Evolutionary conservation across 2,329 filamentous ascomycete genomes (phyloP).

Genomic region (Hansfordia pulvinata): DNA sequence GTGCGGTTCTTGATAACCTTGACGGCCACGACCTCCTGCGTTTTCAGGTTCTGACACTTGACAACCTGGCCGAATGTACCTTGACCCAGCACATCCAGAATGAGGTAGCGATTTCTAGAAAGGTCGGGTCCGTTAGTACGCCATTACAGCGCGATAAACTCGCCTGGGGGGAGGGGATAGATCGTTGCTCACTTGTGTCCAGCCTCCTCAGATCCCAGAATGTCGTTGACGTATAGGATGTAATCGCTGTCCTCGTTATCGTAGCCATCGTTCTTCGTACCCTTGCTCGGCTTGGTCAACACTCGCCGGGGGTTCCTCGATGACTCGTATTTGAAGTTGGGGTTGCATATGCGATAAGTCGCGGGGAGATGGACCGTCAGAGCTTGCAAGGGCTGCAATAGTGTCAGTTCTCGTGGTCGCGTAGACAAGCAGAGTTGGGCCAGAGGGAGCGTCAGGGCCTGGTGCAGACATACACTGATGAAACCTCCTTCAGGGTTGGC

Average conservation of each 20-base stretch:
- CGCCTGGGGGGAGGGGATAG: slow-evolving; percentile 5
- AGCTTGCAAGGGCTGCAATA: slow-evolving; percentile 72
- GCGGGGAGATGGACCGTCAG: slow-evolving; percentile 85
- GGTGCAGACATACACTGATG: slow-evolving; percentile 63
- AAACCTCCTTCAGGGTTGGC: slow-evolving; percentile 96
- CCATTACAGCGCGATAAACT: slow-evolving; percentile 1
- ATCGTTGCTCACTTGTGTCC: slow-evolving; percentile 70
- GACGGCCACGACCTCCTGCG: slow-evolving; percentile 94
- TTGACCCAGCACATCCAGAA: slow-evolving; percentile 91
- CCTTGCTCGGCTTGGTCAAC: slow-evolving; percentile 96
- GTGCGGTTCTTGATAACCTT: slow-evolving; percentile 99
- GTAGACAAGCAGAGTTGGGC: no score
- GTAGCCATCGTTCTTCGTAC: slow-evolving; percentile 94
- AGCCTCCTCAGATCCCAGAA: slow-evolving; percentile 91
- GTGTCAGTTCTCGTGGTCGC: no score
- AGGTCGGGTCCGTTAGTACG: slow-evolving; percentile 5
- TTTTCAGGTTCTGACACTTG: slow-evolving; percentile 97
- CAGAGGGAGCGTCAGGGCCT: no score
- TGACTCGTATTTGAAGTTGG: slow-evolving; percentile 95
- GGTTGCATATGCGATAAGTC: slow-evolving; percentile 97
- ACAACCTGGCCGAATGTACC: slow-evolving; percentile 98
- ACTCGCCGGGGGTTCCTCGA: slow-evolving; percentile 92
- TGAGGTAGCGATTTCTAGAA: slow-evolving; percentile 79
- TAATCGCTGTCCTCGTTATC: slow-evolving; percentile 99
- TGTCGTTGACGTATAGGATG: slow-evolving; percentile 98